Evolutionary conservation across 495 filamentous ascomycete species (phyloP).

Genomic region (Hypoxylon fuscum): DNA sequence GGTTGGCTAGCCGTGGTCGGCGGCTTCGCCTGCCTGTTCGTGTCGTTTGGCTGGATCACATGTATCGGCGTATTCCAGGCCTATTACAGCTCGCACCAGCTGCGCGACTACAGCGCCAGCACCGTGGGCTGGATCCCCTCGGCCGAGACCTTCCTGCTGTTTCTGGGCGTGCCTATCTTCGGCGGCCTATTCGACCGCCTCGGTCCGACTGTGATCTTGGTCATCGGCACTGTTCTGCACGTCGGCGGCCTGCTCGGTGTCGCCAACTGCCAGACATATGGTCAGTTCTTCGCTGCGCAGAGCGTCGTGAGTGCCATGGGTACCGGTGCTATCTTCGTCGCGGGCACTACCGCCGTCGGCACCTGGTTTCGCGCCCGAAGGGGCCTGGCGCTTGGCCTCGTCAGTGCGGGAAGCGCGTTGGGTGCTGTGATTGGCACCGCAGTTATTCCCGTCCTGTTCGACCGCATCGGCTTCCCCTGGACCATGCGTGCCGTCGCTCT

Average conservation of each 20-base stretch:
- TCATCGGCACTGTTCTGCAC: slow-evolving; percentile 66
- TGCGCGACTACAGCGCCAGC: slow-evolving; percentile 57
- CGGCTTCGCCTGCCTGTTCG: slow-evolving; percentile 61
- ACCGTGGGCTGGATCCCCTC: slow-evolving; percentile 67
- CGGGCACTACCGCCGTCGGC: slow-evolving; percentile 65
- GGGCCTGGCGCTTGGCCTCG: slow-evolving; percentile 69
- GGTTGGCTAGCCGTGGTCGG: slow-evolving; percentile 70
- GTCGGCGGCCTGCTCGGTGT: slow-evolving; percentile 79
- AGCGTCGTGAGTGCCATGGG: slow-evolving; percentile 54
- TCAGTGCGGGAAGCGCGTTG: slow-evolving; percentile 64
- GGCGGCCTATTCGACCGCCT: slow-evolving; percentile 70
- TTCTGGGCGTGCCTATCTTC: slow-evolving; percentile 55
- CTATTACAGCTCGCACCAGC: slow-evolving; percentile 62
- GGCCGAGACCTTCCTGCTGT: slow-evolving; percentile 9
- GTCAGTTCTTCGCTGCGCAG: slow-evolving; percentile 66
- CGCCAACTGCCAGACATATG: slow-evolving; percentile 63
- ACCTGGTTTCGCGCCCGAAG: slow-evolving; percentile 70
- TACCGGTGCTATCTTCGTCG: slow-evolving; percentile 57
- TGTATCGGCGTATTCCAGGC: slow-evolving; percentile 69
- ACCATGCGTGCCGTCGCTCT: slow-evolving; percentile 71
- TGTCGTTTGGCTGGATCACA: slow-evolving; percentile 70
- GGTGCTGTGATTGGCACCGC: slow-evolving; percentile 69
- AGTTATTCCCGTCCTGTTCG: slow-evolving; percentile 70
- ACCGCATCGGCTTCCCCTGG: slow-evolving; percentile 68
- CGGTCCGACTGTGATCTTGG: slow-evolving; percentile 66